These are phyloP conservation scores for Cystobasidium pallidum DNA, from an alignment of 1,284 basidiomycete genomes.

Conservation along the genomic window DNA sequence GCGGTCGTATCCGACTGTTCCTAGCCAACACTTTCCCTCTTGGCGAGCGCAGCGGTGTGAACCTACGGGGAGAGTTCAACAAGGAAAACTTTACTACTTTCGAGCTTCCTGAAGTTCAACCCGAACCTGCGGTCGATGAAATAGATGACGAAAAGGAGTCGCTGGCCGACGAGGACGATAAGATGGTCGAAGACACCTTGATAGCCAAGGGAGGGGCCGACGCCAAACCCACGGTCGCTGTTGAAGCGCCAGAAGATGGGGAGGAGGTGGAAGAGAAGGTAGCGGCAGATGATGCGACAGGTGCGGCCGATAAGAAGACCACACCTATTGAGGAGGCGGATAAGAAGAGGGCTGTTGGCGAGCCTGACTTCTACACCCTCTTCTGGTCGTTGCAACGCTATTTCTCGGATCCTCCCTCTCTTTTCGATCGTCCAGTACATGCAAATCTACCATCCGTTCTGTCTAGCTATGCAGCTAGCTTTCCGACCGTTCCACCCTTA, in stretches of 20 bases:
- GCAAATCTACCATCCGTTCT: conserved; percentile 22
- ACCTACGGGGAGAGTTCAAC: conserved; percentile 75
- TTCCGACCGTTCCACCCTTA: conserved; percentile 35
- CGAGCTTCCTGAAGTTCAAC: conserved; percentile 47
- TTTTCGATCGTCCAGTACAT: conserved; percentile 45
- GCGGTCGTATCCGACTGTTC: conserved; percentile 83
- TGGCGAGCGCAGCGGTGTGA: conserved; percentile 85
- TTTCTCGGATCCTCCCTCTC: conserved; percentile 52
- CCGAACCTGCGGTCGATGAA: conserved; percentile 12
- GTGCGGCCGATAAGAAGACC: conserved; percentile 37
- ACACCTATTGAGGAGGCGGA: conserved; percentile 57
- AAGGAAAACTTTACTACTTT: conserved; percentile 63
- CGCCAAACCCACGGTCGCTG: conserved; percentile 31
- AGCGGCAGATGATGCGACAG: conserved; percentile 57
- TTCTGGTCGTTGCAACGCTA: conserved; percentile 76
- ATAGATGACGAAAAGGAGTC: conserved; percentile 40
- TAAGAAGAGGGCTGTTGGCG: conserved; percentile 62
- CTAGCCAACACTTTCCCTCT: conserved; percentile 81
- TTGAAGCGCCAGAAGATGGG: conserved; percentile 42
- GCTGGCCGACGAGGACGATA: conserved; percentile 42
- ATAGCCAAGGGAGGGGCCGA: conserved; percentile 45
- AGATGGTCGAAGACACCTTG: conserved; percentile 47
- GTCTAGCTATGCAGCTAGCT: conserved; percentile 23
- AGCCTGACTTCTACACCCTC: conserved; percentile 73
- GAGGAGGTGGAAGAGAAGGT: conserved; percentile 52